A percentile compares a stretch with the other conserved stretches of the same genome.
Evolutionary conservation across 495 filamentous ascomycete genomes (phyloP).

Genomic region (Podospora sp.): DNA sequence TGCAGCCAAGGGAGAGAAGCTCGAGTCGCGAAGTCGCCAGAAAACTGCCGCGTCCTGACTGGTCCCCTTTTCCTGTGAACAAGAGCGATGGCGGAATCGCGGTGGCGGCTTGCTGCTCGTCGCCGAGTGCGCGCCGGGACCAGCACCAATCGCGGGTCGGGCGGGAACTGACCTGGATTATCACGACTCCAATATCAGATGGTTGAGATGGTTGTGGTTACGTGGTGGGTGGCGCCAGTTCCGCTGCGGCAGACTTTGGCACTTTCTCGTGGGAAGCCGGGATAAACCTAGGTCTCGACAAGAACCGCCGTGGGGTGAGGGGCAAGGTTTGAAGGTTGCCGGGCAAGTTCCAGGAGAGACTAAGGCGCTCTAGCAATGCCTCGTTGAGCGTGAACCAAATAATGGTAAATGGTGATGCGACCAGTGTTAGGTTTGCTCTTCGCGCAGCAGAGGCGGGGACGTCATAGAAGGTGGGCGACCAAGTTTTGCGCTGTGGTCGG

Average conservation of each 20-base stretch:
- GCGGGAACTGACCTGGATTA: slow-evolving; percentile 9
- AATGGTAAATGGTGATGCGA: slow-evolving; percentile 10
- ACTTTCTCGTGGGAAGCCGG: background rate
- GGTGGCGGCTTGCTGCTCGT: slow-evolving; percentile 19
- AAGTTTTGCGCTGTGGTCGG: slow-evolving; percentile 1
- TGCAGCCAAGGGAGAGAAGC: slow-evolving; percentile 17
- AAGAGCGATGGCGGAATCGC: slow-evolving; percentile 18
- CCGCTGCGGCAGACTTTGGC: background rate
- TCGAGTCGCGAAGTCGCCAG: slow-evolving; percentile 21
- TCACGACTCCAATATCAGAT: background rate
- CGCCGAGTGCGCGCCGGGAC: background rate
- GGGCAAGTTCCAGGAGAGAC: background rate
- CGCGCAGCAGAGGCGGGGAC: slow-evolving; percentile 1
- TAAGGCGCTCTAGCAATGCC: background rate
- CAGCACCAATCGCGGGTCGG: background rate
- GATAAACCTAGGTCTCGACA: background rate
- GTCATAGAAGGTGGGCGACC: slow-evolving; percentile 16
- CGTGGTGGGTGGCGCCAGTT: background rate
- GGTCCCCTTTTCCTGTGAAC: slow-evolving; percentile 5
- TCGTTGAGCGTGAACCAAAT: background rate
- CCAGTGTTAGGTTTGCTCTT: slow-evolving; percentile 11
- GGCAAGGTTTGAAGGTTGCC: background rate
- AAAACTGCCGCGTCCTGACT: slow-evolving; percentile 24
- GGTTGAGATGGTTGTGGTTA: background rate
- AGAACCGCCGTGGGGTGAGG: background rate